phyloP scores from a whole-genome alignment of 2,329 filamentous ascomycete species.

The Bipolaris victoriae region DNA sequence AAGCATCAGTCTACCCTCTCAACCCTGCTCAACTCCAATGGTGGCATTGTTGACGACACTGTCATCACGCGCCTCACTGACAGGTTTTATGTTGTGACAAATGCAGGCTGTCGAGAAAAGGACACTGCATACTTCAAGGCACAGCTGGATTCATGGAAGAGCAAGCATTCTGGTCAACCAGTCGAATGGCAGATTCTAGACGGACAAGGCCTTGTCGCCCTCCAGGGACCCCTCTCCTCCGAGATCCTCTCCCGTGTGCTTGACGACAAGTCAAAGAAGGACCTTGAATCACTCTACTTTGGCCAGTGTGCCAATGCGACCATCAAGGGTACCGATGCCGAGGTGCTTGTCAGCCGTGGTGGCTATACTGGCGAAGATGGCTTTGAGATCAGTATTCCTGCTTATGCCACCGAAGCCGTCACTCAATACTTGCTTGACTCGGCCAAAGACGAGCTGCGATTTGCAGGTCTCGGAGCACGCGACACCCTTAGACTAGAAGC shows the following conservation, averaged over 20 bases:
- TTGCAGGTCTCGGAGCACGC: constrained; percentile 87
- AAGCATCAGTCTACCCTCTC: constrained; percentile 79
- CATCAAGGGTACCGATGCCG: constrained; percentile 63
- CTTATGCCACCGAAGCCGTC: constrained; percentile 67
- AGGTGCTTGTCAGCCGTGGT: constrained; percentile 78
- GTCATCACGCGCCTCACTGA: constrained; percentile 76
- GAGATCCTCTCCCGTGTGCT: constrained; percentile 72
- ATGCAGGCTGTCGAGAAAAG: constrained; percentile 89
- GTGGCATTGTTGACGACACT: constrained; percentile 94
- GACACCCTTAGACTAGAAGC: constrained; percentile 94
- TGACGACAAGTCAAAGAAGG: constrained; percentile 52
- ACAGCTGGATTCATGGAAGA: constrained; percentile 65
- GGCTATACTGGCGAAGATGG: constrained; percentile 98
- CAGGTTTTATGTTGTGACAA: constrained; percentile 90
- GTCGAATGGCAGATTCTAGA: constrained; percentile 74
- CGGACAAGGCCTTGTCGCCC: constrained; percentile 78
- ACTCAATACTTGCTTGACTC: constrained; percentile 72
- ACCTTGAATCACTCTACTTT: constrained; percentile 72
- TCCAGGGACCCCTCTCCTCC: constrained; percentile 83
- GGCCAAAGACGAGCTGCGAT: constrained; percentile 69
- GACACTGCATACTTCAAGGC: constrained; percentile 77
- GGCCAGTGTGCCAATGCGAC: constrained; percentile 73
- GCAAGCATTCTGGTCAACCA: constrained; percentile 48
- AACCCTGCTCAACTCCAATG: constrained; percentile 76
- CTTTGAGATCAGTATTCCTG: constrained; percentile 90